Evolutionary conservation across 73 alveolate species (phyloP).

Genomic region (Paramecium pentaurelia): DNA sequence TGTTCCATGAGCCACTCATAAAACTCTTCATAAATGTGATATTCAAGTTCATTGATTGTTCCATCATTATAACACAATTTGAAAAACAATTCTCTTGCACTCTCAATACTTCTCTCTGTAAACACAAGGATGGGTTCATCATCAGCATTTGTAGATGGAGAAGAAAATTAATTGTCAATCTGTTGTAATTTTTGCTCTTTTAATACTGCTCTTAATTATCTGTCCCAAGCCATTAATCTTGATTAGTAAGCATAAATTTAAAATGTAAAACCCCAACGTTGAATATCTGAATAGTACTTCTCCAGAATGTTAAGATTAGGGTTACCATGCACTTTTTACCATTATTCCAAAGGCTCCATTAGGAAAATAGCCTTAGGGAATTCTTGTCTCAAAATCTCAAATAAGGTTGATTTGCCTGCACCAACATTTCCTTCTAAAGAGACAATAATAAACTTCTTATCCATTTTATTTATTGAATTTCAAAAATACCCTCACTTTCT

Average conservation of each 20-base stretch:
- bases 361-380: not conserved
- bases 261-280: slow-evolving; percentile 40
- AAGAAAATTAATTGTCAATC: not conserved
- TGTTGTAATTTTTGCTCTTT: not conserved
- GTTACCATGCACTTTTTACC: not conserved
- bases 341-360: slow-evolving; percentile 13
- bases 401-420: slow-evolving; percentile 36
- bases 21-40: slow-evolving; percentile 24
- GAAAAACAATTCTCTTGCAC: slow-evolving; percentile 23
- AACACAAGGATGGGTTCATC: not conserved
- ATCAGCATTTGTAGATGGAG: slow-evolving; percentile 15
- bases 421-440: slow-evolving; percentile 43
- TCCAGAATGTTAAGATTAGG: not conserved
- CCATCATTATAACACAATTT: not conserved
- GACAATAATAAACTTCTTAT: not conserved
- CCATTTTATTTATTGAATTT: not conserved
- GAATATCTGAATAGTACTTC: slow-evolving; percentile 13
- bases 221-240: slow-evolving; percentile 41
- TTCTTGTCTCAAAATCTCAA: not conserved
- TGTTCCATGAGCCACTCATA: slow-evolving; percentile 37
- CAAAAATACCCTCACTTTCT: not conserved
- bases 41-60: not conserved
- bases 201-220: not conserved
- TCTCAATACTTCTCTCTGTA: slow-evolving; percentile 25
- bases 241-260: slow-evolving; percentile 28